These are phyloP conservation scores for Colletotrichum somersetense DNA, from an alignment of 2,329 filamentous ascomycete species.

Conservation along the genomic window DNA sequence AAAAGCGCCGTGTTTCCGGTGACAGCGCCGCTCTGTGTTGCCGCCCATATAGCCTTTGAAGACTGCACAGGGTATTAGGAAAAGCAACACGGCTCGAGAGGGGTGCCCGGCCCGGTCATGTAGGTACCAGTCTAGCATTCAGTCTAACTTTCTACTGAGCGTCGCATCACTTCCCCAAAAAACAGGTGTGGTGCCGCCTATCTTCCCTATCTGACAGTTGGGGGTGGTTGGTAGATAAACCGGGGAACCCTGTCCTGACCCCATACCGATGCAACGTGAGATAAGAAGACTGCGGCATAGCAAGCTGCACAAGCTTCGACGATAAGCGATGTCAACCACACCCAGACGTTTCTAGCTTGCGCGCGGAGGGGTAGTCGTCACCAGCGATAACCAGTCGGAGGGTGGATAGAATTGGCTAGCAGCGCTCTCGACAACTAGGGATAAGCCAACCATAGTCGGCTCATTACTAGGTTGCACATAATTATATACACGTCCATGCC, in stretches of 20 bases:
- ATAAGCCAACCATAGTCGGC: not conserved
- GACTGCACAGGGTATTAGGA: too few species aligned
- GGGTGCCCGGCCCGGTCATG: conserved; percentile 3
- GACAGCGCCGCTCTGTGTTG: not conserved
- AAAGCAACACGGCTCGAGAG: not conserved
- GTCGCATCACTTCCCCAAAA: not conserved
- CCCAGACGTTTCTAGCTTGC: not conserved
- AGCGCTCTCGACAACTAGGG: not conserved
- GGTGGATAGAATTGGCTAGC: not conserved
- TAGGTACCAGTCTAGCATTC: not conserved
- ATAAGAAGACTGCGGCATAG: not conserved
- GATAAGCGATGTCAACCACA: not conserved
- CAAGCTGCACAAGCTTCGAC: not conserved
- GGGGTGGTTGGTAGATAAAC: not conserved
- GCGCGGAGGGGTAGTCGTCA: not conserved
- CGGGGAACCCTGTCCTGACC: conserved; percentile 7
- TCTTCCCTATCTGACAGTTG: not conserved
- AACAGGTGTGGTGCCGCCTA: not conserved
- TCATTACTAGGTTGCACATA: not conserved
- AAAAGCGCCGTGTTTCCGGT: not conserved
- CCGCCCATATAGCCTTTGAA: not conserved
- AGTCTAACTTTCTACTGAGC: too few species aligned
- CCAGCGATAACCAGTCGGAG: too few species aligned
- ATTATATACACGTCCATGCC: conserved; percentile 11
- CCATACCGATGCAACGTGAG: not conserved